Percentiles rank a stretch among this genome's conserved stretches.
phyloP scores from a whole-genome alignment of 2,329 filamentous ascomycete genomes.

The Ophiocordyceps camponoti-rufipedis region DNA sequence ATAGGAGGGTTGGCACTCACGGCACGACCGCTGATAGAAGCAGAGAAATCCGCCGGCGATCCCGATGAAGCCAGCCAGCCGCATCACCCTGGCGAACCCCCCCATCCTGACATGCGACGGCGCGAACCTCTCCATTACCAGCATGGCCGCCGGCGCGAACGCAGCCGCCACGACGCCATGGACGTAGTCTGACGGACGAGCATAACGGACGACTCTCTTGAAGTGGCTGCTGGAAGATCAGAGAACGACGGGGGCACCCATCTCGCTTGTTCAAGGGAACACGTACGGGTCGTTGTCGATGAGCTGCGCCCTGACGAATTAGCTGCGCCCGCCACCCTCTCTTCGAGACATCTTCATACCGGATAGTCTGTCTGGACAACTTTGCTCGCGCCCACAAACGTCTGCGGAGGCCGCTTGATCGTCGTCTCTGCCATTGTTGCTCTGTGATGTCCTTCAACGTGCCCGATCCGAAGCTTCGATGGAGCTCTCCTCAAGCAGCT shows the following conservation, averaged over 20 bases:
- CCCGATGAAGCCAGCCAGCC: conserved; percentile 56
- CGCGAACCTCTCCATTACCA: conserved; percentile 64
- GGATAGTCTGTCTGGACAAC: conserved; percentile 69
- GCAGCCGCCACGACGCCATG: conserved; percentile 49
- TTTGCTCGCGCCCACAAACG: conserved; percentile 40
- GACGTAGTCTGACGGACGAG: conserved; percentile 67
- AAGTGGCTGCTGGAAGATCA: conserved; percentile 47
- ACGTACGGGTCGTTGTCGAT: conserved; percentile 95
- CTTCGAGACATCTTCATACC: conserved; percentile 34
- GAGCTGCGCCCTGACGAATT: conserved; percentile 40
- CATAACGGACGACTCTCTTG: conserved; percentile 75
- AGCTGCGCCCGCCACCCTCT: conserved; percentile 5
- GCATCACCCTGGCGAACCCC: conserved; percentile 69
- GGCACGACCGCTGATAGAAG: conserved; percentile 66
- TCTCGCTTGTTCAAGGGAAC: background rate
- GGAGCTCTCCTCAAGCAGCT: background rate
- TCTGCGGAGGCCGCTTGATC: conserved; percentile 15
- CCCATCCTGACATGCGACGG: conserved; percentile 73
- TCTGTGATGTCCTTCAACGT: too few relatives aligned
- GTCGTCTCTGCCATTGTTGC: conserved; percentile 19
- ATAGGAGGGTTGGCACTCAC: conserved; percentile 32
- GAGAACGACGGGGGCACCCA: background rate
- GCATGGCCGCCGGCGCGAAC: conserved; percentile 56
- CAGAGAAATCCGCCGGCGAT: conserved; percentile 63
- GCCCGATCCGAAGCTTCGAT: conserved; percentile 8